Conservation (phyloP, 78 protist species). For the Tieghemostelium lacteum region DNA sequence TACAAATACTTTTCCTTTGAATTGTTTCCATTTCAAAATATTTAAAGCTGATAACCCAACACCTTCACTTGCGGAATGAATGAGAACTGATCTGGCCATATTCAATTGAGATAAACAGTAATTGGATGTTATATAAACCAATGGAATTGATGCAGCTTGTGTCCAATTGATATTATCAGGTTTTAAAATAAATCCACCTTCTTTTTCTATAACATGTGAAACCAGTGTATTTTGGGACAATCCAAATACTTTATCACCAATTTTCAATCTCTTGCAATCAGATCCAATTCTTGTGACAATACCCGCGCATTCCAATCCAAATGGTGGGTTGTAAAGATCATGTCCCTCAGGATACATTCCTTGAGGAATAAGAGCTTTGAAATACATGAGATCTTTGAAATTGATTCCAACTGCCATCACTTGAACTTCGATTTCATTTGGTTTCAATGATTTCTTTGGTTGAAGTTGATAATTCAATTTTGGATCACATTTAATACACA, state of each 20-base stretch:
- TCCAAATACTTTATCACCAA: conserved; percentile 25
- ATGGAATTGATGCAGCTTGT: conserved; percentile 10
- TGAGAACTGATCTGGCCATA: background rate
- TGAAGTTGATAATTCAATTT: background rate
- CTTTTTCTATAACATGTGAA: background rate
- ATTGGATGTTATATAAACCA: background rate
- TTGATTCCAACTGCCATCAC: conserved; percentile 48
- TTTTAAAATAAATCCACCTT: background rate
- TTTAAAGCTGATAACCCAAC: conserved; percentile 25
- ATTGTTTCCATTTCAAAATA: conserved; percentile 13
- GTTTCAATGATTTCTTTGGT: background rate
- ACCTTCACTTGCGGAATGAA: conserved; percentile 60
- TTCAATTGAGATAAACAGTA: background rate
- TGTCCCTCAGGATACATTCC: conserved; percentile 28
- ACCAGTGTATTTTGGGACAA: background rate
- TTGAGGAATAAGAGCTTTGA: conserved; percentile 29
- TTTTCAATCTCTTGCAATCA: background rate
- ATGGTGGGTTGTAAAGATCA: conserved; percentile 60
- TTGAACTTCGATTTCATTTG: conserved; percentile 13
- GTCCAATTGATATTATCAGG: background rate
- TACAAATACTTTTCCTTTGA: conserved; percentile 20
- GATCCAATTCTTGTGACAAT: conserved; percentile 27
- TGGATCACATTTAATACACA: background rate
- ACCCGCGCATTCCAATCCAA: conserved; percentile 76
- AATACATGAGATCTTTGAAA: conserved; percentile 57